Conservation (phyloP, 305 asterid species). For the Plantago lanceolata region DNA sequence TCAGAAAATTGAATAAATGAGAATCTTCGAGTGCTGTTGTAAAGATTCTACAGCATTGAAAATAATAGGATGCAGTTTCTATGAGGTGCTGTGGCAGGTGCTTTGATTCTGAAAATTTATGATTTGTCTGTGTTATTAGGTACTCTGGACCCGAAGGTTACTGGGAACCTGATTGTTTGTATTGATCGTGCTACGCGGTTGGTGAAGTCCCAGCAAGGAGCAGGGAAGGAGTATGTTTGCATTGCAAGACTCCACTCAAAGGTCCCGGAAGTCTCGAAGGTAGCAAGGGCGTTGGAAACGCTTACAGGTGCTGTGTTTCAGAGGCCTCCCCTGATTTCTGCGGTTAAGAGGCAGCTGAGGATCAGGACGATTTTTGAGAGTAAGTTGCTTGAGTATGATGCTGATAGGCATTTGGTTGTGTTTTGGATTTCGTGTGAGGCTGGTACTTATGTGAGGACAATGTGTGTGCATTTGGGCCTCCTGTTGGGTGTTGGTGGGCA, state of each 20-base stretch:
- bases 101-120: no score
- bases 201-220: slow-evolving; percentile 96
- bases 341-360: slow-evolving; percentile 92
- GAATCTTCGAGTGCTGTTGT: no score
- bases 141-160: slow-evolving; percentile 90
- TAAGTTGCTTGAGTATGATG: slow-evolving; percentile 87
- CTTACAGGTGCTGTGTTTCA: slow-evolving; percentile 93
- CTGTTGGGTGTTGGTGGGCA: slow-evolving; percentile 89
- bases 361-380: slow-evolving; percentile 90
- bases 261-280: slow-evolving; percentile 71
- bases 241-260: slow-evolving; percentile 77
- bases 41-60: no score
- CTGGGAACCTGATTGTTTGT: slow-evolving; percentile 89
- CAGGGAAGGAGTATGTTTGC: slow-evolving; percentile 94
- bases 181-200: slow-evolving; percentile 89
- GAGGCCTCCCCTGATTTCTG: slow-evolving; percentile 92
- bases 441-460: slow-evolving; percentile 89
- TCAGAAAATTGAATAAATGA: no score
- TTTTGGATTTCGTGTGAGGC: slow-evolving; percentile 99
- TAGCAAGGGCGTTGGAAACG: slow-evolving; percentile 78
- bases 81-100: no score
- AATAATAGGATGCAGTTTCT: no score
- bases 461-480: slow-evolving; percentile 94
- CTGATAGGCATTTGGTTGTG: slow-evolving; percentile 72
- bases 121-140: no score